Base-by-base conservation (phyloP, 768 basidiomycete genomes). In the Mycena metata region DNA sequence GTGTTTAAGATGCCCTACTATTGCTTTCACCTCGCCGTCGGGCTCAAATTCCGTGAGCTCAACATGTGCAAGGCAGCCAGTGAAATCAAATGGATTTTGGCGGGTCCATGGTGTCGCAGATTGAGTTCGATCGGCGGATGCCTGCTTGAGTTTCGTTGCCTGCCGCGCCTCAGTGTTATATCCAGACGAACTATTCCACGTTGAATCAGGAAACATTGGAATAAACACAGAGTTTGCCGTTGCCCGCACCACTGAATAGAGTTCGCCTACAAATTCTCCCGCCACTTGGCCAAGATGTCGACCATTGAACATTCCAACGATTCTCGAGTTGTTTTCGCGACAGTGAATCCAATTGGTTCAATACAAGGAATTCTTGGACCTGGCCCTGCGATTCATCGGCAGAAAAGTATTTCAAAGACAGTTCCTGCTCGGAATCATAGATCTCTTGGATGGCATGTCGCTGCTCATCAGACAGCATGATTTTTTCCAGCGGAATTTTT, bases 41-140 rank as follows among this genome's bases (percentile, higher is more conserved):
- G 46, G 50, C 26, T 43, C 61, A 4, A 23, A n/a, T 26, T 71
- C 72, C 0, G 76, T 79, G 43, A 83, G 64, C 10, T 82, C 81
- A 0, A 69, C 76, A 69, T 82, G 81, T 0, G 78, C 81, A 10
- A 80, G 72, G 61, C 82, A 83, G 15, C 77, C 78, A 9, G 77
- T 77, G 66, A 76, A 80, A 19, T 67, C 68, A 55, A 71, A 54
- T 19, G 52, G 52, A 54, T 54, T 54, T 54, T 54, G 52, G 5
- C 52, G 33, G 15, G 30, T 54, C 52, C 52, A 54, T 5, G 52
- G 52, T 35, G 36, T 36, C 30, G 52, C 12, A 33, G 52, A 36
- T 39, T 54, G 52, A 23, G 52, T 35, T 23, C 21, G 13, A 9
- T 54, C 17, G 3, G 30, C 52, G 5, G 26, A 10, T 16, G 52